Conservation (phyloP, 306 rosid genomes). For the Elaeagnus macrophylla region DNA sequence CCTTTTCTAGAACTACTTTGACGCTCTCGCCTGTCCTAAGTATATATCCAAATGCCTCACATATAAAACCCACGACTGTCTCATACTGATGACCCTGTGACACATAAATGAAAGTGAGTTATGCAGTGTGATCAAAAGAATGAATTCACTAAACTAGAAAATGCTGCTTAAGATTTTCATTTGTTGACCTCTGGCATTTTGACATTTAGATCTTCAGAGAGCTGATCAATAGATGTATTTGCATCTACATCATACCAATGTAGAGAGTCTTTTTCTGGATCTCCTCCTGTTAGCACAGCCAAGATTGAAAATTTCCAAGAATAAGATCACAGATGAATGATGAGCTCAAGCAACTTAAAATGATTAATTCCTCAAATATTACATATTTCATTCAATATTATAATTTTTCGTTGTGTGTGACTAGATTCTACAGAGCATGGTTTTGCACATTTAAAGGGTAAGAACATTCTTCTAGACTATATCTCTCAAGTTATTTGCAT, state of each 20-base stretch:
- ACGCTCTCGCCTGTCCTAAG: conserved; percentile 92
- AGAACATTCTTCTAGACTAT: too few species aligned
- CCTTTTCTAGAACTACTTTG: conserved; percentile 74
- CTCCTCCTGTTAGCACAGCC: conserved; percentile 61
- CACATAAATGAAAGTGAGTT: conserved; percentile 2
- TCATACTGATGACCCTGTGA: conserved; percentile 94
- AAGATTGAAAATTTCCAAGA: conserved; percentile 2
- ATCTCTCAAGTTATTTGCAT: too few species aligned
- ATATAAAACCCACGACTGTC: conserved; percentile 92
- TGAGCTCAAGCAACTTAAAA: neutral
- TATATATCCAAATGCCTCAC: conserved; percentile 46
- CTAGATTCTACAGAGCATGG: too few species aligned
- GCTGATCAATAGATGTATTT: conserved; percentile 93
- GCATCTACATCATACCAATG: conserved; percentile 93
- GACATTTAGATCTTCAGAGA: conserved; percentile 83
- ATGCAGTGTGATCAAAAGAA: too few species aligned
- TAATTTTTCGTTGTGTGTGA: too few species aligned
- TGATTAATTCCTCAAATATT: neutral
- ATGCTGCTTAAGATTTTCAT: neutral
- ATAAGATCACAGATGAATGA: neutral
- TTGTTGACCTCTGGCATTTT: conserved; percentile 78
- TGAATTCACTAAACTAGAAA: neutral
- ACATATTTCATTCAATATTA: too few species aligned
- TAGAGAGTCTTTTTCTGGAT: conserved; percentile 98
- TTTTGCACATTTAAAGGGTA: too few species aligned